Evolutionary conservation across 1,284 basidiomycete genomes (phyloP).

Genomic region (Grifola frondosa): DNA sequence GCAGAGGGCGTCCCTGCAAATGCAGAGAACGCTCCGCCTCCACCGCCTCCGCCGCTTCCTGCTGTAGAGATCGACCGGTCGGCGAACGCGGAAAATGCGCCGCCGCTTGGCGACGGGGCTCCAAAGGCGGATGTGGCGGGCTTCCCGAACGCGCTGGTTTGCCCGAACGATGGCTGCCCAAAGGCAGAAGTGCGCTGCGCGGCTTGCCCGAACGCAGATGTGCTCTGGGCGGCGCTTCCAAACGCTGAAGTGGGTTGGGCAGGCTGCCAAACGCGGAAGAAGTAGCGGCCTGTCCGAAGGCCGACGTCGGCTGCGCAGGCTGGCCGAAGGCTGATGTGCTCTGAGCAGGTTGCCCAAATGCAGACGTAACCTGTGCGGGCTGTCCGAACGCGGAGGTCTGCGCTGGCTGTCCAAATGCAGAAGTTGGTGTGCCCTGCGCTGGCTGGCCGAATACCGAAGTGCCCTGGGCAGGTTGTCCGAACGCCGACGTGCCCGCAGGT

Average conservation of each 20-base stretch:
- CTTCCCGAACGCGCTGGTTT: constrained; percentile 27
- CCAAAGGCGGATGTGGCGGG: constrained; percentile 38
- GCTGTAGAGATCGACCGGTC: constrained; percentile 21
- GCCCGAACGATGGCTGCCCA: constrained; percentile 28
- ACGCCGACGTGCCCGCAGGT: constrained; percentile 21
- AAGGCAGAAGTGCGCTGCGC: constrained; percentile 24
- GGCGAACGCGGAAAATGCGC: constrained; percentile 27
- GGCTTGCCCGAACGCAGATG: constrained; percentile 29
- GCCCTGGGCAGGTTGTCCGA: constrained; percentile 17
- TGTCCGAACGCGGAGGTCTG: constrained; percentile 31
- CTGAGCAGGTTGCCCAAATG: constrained; percentile 33
- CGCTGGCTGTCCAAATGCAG: constrained; percentile 31
- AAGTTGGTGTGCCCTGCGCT: constrained; percentile 11
- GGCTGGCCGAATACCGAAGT: constrained; percentile 33
- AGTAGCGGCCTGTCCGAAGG: constrained; percentile 24
- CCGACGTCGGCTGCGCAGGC: constrained; percentile 19
- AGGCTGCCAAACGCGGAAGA: constrained; percentile 33
- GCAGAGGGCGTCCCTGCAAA: constrained; percentile 34
- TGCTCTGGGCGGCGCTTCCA: constrained; percentile 25
- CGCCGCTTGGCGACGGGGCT: constrained; percentile 17
- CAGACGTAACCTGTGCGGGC: constrained; percentile 22
- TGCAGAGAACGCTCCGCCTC: constrained; percentile 34
- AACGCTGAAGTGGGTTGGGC: constrained; percentile 29
- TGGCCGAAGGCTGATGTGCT: constrained; percentile 35
- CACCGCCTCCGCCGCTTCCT: constrained; percentile 15